Base-by-base conservation (phyloP, 805 yeast species). In the Saccharomycopsis capsularis region DNA sequence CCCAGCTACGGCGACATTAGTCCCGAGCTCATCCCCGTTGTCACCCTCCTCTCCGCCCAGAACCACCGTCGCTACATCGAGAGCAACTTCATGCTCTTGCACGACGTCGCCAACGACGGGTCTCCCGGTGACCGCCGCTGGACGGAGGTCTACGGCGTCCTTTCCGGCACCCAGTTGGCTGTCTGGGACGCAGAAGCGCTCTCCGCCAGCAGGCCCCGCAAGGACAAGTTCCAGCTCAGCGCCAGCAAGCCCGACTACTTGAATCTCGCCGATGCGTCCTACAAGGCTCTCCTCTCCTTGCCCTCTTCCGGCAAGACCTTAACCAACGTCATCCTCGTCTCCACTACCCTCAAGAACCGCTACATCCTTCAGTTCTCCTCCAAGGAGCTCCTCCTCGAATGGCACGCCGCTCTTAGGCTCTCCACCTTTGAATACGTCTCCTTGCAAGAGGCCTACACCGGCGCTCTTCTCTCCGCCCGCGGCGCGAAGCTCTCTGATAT, bases 361-460 rank as follows among this genome's bases (percentile, higher is more conserved):
- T 89, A 75, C 63, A 73, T 93, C 52, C 67, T 93, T 50, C 97
- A 90, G 65, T 85, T 82, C 58, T 71, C 84, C 37, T 72, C 86
- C 16, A 69, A 69, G 42, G 81, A 77, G 44, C 78, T 81, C 48
- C 80, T 83, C 60, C 70, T 74, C 46, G 73, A 73, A 51, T 93
- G 98, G 98, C 78, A 81, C 53, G 75, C 89, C 3, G 91, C 96
- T 3, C 76, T 93, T 50, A 71, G 96, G 52, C 70, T 93, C 54
- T 73, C 95, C 11, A 74, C 79, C 38, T 90, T 77, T 63, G 99
- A 93, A 68, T 82, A 83, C 64, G 77, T 81, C 18, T 69, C 88
- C 9, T 70, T 93, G 50, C 98, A 93, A 68, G 95, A 89, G 62
- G 97, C 97, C 1, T 93, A 93, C 64, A 90, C 99, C 0, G 99